Evolutionary conservation across 176 grass and related monocot species (phyloP), one percentile per base, ranked within the genome.

Genomic region (Avena atlantica): DNA sequence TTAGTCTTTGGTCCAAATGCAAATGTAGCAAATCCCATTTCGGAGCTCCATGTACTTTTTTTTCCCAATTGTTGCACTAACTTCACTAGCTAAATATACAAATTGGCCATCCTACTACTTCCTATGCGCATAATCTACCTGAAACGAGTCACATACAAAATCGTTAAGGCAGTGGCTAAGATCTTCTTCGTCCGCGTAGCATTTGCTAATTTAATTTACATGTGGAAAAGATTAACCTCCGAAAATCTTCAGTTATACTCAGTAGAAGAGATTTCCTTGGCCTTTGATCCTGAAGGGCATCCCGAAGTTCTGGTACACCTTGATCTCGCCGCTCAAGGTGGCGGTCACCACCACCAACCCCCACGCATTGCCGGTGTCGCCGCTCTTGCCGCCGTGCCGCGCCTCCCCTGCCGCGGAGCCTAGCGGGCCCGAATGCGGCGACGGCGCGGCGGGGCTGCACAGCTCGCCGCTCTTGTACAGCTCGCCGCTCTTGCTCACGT

Each of bases 221-320:
- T 42, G 40, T 42, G 40, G 40, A 42, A 42, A 17, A 5, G 60
- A 62, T 65, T 65, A 27, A 24, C 62, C 62, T 2, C 60, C 21
- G 1, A 25, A 24, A 23, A 25, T 47, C n/a, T 24, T 47, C 15
- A 49, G 23, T 1, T 74, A 42, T 42, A 7, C 52, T 80, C 40
- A 91, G 40, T 66, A 60, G 82, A 85, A 88, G 7, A 81, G 77
- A 37, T 88, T 91, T 50, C 70, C 81, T 81, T 91, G 89, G 4
- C 89, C 89, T 81, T 49, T 91, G 51, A 91, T 88, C 82, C 86
- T 91, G 69, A 98, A 86, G 0, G 97, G 97, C 90, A 94, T 84
- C 1, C 97, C 94, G 51, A 96, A 98, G 65, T 98, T 98, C 79
- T 96, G 92, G 84, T 93, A 98, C 63, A 98, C 86, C 72, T 87